These are phyloP conservation scores for Austroboletus novae-zelandiae DNA, from an alignment of 1,284 basidiomycete genomes.

Conservation along the genomic window DNA sequence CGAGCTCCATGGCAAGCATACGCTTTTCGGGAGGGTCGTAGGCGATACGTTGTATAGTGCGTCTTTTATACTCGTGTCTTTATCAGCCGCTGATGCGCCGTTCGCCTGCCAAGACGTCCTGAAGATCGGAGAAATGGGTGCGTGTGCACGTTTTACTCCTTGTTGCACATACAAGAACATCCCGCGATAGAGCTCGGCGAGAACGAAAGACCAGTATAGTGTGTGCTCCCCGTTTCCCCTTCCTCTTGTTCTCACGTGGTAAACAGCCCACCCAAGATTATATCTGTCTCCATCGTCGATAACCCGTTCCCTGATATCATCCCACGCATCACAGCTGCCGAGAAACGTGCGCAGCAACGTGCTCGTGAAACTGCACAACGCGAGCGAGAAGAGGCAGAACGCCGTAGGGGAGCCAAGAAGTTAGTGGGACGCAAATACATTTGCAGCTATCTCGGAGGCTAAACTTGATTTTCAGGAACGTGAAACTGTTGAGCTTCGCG, in stretches of 20 bases:
- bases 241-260: neutral
- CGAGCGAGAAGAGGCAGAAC: slow-evolving; percentile 74
- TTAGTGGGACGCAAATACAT: slow-evolving; percentile 33
- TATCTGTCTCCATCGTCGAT: slow-evolving; percentile 78
- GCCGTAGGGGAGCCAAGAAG: slow-evolving; percentile 83
- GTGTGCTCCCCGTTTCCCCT: slow-evolving; percentile 29
- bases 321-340: slow-evolving; percentile 93
- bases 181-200: slow-evolving; percentile 67
- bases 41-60: slow-evolving; percentile 86
- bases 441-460: neutral
- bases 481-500: slow-evolving; percentile 85
- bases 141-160: slow-evolving; percentile 17
- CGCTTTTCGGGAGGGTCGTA: slow-evolving; percentile 77
- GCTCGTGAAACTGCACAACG: slow-evolving; percentile 74
- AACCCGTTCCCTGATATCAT: slow-evolving; percentile 95
- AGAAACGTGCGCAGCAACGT: slow-evolving; percentile 78
- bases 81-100: neutral
- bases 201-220: slow-evolving; percentile 86
- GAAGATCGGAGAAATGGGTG: slow-evolving; percentile 86
- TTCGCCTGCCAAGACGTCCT: slow-evolving; percentile 63
- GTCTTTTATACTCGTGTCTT: slow-evolving; percentile 28
- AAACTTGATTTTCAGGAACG: slow-evolving; percentile 57
- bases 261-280: slow-evolving; percentile 86
- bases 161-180: neutral
- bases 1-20: slow-evolving; percentile 87